phyloP scores from a whole-genome alignment of 2,329 filamentous ascomycete genomes.

The Aspergillus uvarum region DNA sequence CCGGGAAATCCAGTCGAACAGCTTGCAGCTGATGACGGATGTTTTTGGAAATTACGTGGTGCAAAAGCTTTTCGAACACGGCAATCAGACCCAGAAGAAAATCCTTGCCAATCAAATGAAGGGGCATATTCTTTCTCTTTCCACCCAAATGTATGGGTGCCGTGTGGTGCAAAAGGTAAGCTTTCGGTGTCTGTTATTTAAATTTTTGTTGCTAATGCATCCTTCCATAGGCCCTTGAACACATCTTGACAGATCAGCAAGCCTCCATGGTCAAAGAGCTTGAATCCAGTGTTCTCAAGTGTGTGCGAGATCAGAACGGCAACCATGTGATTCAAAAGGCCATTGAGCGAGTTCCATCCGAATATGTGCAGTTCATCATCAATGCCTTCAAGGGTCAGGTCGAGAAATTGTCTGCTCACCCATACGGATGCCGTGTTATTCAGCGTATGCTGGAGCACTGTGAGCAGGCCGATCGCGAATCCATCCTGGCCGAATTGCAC shows the following conservation, averaged over 20 bases:
- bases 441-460: conserved; percentile 88
- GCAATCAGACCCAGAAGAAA: conserved; percentile 90
- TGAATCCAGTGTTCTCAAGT: conserved; percentile 69
- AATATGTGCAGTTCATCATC: conserved; percentile 83
- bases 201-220: conserved; percentile 23
- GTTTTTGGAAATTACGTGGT: conserved; percentile 98
- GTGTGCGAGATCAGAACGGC: conserved; percentile 84
- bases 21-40: conserved; percentile 87
- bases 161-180: conserved; percentile 88
- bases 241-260: conserved; percentile 90
- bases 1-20: conserved; percentile 79
- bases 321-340: conserved; percentile 97
- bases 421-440: conserved; percentile 88
- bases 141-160: conserved; percentile 87
- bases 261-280: conserved; percentile 79
- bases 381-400: conserved; percentile 75
- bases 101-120: conserved; percentile 83
- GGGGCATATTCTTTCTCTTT: conserved; percentile 75
- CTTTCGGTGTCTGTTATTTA: conserved; percentile 12
- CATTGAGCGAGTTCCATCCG: conserved; percentile 73
- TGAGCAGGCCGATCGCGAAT: conserved; percentile 66
- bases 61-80: conserved; percentile 96
- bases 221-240: conserved; percentile 70
- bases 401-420: conserved; percentile 70
- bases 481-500: conserved; percentile 77